Evolutionary conservation across 1,284 basidiomycete species (phyloP).

Genomic region (Phenoliferia sp.): DNA sequence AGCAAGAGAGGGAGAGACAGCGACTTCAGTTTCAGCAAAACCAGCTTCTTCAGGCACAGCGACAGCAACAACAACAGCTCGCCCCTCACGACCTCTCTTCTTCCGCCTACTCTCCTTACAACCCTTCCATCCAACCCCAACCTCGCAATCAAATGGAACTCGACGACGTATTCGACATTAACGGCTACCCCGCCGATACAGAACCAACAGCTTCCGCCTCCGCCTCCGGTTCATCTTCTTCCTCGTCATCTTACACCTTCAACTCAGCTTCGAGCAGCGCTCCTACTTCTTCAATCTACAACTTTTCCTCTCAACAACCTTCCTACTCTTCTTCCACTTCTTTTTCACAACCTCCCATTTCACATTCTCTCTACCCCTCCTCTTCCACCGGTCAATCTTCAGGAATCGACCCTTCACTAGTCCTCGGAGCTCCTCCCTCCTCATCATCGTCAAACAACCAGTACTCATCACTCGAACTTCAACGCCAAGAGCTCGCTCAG

Average conservation of each 20-base stretch:
- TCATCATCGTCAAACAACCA: background rate
- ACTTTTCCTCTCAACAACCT: background rate
- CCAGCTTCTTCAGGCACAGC: background rate
- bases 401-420: background rate
- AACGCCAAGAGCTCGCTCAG: background rate
- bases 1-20: background rate
- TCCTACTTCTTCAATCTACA: background rate
- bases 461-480: background rate
- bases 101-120: background rate
- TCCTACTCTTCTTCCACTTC: background rate
- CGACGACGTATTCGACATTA: background rate
- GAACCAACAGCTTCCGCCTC: background rate
- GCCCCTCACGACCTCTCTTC: too few species aligned
- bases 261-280: background rate
- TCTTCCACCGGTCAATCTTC: background rate
- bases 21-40: constrained; percentile 7
- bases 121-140: background rate
- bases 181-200: background rate
- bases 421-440: background rate
- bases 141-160: background rate
- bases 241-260: background rate
- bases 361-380: background rate
- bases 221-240: background rate
- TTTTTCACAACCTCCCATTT: background rate
- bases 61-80: background rate